phyloP scores from a whole-genome alignment of 2,329 filamentous ascomycete genomes.

The Elsinoe perseae region DNA sequence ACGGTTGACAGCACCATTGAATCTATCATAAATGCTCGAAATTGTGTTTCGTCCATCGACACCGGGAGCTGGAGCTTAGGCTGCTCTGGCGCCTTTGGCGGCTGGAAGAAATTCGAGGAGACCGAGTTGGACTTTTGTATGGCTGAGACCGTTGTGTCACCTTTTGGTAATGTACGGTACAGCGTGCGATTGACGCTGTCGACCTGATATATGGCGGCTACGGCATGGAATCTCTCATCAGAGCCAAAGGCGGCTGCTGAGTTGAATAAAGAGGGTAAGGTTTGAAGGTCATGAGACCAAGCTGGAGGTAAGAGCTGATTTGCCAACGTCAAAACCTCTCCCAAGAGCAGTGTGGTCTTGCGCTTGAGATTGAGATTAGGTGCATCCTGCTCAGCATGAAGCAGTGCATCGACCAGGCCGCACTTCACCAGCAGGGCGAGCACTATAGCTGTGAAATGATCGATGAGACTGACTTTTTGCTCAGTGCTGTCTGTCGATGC shows the following conservation, averaged over 20 bases:
- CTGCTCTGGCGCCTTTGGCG: conserved; percentile 33
- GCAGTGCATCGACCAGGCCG: conserved; percentile 51
- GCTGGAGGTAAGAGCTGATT: conserved; percentile 73
- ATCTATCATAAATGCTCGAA: conserved; percentile 59
- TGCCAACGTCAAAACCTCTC: conserved; percentile 82
- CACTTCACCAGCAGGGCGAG: conserved; percentile 78
- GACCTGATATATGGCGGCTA: conserved; percentile 91
- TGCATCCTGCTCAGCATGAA: conserved; percentile 58
- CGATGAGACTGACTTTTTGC: conserved; percentile 65
- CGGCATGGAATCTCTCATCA: conserved; percentile 69
- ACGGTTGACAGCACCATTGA: conserved; percentile 81
- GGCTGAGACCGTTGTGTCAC: conserved; percentile 20
- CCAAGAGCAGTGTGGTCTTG: conserved; percentile 83
- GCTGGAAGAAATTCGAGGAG: conserved; percentile 21
- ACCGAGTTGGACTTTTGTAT: conserved; percentile 37
- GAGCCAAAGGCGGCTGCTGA: conserved; percentile 64
- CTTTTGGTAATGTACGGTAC: conserved; percentile 55
- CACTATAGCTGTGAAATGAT: conserved; percentile 87
- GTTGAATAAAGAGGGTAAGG: conserved; percentile 77
- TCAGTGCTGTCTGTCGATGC: conserved; percentile 60
- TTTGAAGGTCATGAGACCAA: conserved; percentile 77
- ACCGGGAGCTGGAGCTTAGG: conserved; percentile 51
- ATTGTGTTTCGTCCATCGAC: conserved; percentile 55
- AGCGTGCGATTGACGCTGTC: conserved; percentile 93
- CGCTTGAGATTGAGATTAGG: conserved; percentile 66